These are phyloP conservation scores for Russula virescens DNA, from an alignment of 768 basidiomycete genomes.

Conservation along the genomic window DNA sequence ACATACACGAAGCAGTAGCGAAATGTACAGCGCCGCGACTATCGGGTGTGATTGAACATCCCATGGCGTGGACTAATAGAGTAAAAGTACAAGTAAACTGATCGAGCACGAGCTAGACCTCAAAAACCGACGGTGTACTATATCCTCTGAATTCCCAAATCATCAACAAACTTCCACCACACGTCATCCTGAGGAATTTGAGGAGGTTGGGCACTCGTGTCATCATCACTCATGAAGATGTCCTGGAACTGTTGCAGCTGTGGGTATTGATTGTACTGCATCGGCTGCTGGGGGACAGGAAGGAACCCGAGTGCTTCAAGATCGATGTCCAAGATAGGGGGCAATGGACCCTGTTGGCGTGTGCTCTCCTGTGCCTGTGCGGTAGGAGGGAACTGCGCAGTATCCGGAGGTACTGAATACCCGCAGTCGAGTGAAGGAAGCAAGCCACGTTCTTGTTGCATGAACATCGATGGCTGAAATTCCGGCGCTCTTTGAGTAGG, in stretches of 20 bases:
- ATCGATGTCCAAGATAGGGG: slow-evolving; percentile 6
- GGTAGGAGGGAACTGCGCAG: background rate
- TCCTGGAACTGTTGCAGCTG: slow-evolving; percentile 18
- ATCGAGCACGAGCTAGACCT: no score
- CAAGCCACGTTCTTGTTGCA: slow-evolving; percentile 1
- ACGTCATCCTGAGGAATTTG: slow-evolving; percentile 32
- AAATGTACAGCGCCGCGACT: background rate
- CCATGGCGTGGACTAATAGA: background rate
- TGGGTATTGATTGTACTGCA: slow-evolving; percentile 15
- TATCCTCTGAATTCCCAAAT: slow-evolving; percentile 27
- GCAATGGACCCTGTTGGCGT: background rate
- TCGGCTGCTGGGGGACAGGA: slow-evolving; percentile 1
- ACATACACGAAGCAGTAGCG: background rate
- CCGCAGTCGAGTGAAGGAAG: slow-evolving; percentile 6
- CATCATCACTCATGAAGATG: slow-evolving; percentile 24
- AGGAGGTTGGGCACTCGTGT: background rate
- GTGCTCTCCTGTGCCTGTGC: slow-evolving; percentile 1
- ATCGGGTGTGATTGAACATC: background rate
- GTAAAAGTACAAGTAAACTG: background rate
- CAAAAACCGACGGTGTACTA: background rate
- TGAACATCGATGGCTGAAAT: background rate
- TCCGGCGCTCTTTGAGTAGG: background rate
- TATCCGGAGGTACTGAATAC: background rate
- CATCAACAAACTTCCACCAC: slow-evolving; percentile 36
- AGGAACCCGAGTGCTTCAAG: slow-evolving; percentile 6